Conservation (phyloP, 306 rosid genomes). For the Elaeagnus macrophylla region DNA sequence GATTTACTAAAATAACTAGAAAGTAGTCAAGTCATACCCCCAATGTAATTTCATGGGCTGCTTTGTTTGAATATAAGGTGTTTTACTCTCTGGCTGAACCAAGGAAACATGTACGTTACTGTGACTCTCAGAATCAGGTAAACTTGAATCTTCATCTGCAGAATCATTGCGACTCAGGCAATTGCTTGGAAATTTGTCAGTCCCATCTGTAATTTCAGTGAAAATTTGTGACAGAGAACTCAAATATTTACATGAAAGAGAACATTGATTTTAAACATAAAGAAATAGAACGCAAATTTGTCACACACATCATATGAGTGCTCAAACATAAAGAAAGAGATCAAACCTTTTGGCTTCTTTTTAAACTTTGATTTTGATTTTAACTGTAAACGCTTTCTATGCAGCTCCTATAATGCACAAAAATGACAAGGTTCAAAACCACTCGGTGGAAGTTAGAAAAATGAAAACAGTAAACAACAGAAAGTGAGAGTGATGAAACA, state of each 20-base stretch:
- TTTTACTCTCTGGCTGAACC: slow-evolving; percentile 14
- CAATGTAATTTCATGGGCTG: slow-evolving; percentile 58
- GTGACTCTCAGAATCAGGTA: slow-evolving; percentile 14
- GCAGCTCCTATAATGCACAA: slow-evolving; percentile 43
- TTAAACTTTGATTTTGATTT: slow-evolving; percentile 53
- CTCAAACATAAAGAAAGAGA: not conserved
- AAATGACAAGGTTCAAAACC: not conserved
- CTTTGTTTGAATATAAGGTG: slow-evolving; percentile 22
- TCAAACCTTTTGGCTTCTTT: slow-evolving; percentile 42
- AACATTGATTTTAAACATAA: too few species aligned
- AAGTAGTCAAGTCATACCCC: slow-evolving; percentile 43
- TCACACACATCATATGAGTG: too few species aligned
- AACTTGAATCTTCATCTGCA: slow-evolving; percentile 22
- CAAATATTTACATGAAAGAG: not conserved
- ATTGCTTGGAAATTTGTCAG: slow-evolving; percentile 20
- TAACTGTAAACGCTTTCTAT: slow-evolving; percentile 54
- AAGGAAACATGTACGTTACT: slow-evolving; percentile 15
- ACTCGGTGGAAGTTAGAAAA: not conserved
- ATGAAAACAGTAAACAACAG: not conserved
- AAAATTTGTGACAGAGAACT: not conserved
- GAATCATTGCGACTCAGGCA: slow-evolving; percentile 7
- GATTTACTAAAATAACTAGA: not conserved
- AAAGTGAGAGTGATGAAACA: not conserved
- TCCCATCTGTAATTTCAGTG: slow-evolving; percentile 17
- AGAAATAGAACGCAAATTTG: too few species aligned